Conservation (phyloP, 2,329 filamentous ascomycete genomes). For the Ascochyta fabae region DNA sequence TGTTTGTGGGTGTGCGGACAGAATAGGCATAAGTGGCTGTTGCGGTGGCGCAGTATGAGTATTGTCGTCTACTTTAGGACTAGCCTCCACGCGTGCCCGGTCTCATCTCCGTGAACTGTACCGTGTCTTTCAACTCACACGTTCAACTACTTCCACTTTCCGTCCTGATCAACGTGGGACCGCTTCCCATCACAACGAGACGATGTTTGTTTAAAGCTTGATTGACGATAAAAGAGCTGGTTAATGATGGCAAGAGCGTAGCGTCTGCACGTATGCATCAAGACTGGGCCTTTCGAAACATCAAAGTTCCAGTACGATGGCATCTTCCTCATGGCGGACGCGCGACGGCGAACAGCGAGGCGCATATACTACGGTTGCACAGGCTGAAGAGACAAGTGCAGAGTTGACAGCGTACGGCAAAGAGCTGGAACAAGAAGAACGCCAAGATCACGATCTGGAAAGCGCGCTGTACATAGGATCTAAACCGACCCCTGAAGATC, state of each 20-base stretch:
- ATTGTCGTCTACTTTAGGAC: conserved; percentile 2
- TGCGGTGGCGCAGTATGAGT: conserved; percentile 6
- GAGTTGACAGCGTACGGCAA: conserved; percentile 27
- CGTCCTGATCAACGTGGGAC: no score
- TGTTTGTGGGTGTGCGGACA: not conserved
- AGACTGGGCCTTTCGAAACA: not conserved
- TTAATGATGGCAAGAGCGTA: not conserved
- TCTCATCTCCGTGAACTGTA: conserved; percentile 13
- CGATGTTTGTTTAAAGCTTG: not conserved
- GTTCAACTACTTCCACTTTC: not conserved
- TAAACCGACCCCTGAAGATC: conserved; percentile 35
- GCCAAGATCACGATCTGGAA: conserved; percentile 2
- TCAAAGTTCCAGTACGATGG: conserved; percentile 20
- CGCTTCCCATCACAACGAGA: not conserved
- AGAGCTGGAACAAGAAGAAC: conserved; percentile 12
- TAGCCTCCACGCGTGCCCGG: conserved; percentile 4
- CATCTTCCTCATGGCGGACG: conserved; percentile 30
- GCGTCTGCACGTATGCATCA: not conserved
- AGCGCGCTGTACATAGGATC: conserved; percentile 28
- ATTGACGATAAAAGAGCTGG: not conserved
- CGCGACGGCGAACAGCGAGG: conserved; percentile 27
- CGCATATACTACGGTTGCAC: conserved; percentile 42
- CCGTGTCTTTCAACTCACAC: conserved; percentile 12
- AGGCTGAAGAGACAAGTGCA: conserved; percentile 32
- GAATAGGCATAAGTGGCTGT: not conserved